These are phyloP conservation scores for Sporothrix globosa DNA, from an alignment of 2,329 filamentous ascomycete species.

Conservation along the genomic window DNA sequence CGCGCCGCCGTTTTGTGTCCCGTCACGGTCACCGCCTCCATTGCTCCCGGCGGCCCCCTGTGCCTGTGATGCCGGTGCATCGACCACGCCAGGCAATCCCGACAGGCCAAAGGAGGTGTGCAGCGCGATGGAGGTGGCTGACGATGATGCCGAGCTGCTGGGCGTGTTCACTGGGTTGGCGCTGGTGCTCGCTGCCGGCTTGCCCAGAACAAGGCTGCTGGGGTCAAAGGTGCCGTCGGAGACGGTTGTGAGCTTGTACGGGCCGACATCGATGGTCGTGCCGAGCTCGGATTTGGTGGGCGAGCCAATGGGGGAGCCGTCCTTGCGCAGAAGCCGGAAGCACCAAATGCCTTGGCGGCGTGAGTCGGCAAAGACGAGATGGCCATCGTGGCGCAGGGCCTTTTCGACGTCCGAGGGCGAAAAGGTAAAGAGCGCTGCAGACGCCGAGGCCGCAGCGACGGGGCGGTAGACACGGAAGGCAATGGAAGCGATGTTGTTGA, in stretches of 20 bases:
- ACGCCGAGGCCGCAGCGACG: slow-evolving; percentile 49
- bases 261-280: slow-evolving; percentile 50
- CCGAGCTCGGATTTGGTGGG: slow-evolving; percentile 43
- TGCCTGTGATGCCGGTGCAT: neutral
- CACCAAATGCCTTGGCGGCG: slow-evolving; percentile 57
- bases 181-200: slow-evolving; percentile 39
- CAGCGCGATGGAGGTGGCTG: slow-evolving; percentile 45
- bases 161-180: slow-evolving; percentile 50
- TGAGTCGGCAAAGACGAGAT: slow-evolving; percentile 58
- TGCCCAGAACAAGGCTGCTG: slow-evolving; percentile 51
- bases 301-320: slow-evolving; percentile 41
- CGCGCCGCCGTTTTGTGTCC: neutral
- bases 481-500: slow-evolving; percentile 62
- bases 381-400: slow-evolving; percentile 55
- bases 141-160: slow-evolving; percentile 53
- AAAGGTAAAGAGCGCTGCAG: slow-evolving; percentile 49
- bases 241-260: slow-evolving; percentile 49
- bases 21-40: neutral
- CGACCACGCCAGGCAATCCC: neutral
- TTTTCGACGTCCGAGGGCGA: slow-evolving; percentile 57
- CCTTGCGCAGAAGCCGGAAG: slow-evolving; percentile 54
- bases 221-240: slow-evolving; percentile 59
- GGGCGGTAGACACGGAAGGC: slow-evolving; percentile 60
- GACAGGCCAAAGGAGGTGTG: slow-evolving; percentile 8
- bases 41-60: neutral